A percentile compares a stretch with the other conserved stretches of the same genome.
Conservation (phyloP, 2,329 filamentous ascomycete species). For the Thermomyces lanuginosus region DNA sequence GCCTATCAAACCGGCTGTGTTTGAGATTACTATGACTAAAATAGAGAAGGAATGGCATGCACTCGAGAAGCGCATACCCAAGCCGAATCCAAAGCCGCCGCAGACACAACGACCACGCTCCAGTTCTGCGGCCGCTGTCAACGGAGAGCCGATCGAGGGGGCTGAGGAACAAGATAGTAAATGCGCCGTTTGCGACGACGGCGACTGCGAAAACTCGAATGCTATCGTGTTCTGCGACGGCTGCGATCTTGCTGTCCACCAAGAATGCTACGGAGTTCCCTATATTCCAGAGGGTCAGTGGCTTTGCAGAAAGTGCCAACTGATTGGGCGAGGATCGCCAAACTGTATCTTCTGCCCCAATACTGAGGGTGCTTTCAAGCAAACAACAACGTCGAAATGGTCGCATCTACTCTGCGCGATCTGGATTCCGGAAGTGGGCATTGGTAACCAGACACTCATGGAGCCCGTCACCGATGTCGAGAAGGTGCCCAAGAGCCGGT, state of each 20-base stretch:
- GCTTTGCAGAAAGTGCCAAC: conserved; percentile 91
- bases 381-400: conserved; percentile 93
- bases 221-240: conserved; percentile 98
- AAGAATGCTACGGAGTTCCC: conserved; percentile 96
- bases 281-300: conserved; percentile 98
- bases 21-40: conserved; percentile 96
- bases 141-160: conserved; percentile 64
- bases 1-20: conserved; percentile 77
- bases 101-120: conserved; percentile 87
- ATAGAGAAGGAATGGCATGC: conserved; percentile 98
- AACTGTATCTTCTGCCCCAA: conserved; percentile 98
- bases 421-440: conserved; percentile 94
- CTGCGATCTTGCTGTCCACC: conserved; percentile 91
- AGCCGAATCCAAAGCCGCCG: conserved; percentile 88
- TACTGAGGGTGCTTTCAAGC: conserved; percentile 93
- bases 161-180: conserved; percentile 95
- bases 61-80: conserved; percentile 88
- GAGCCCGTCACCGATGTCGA: conserved; percentile 96
- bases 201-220: conserved; percentile 98
- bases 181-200: conserved; percentile 94
- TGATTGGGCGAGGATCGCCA: conserved; percentile 80
- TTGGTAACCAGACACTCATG: conserved; percentile 95
- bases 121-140: conserved; percentile 86
- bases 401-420: conserved; percentile 90
- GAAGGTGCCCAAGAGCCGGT: conserved; percentile 85